These are phyloP conservation scores for Pichia sp. DNA, from an alignment of 1,139 yeast species.

Conservation along the genomic window DNA sequence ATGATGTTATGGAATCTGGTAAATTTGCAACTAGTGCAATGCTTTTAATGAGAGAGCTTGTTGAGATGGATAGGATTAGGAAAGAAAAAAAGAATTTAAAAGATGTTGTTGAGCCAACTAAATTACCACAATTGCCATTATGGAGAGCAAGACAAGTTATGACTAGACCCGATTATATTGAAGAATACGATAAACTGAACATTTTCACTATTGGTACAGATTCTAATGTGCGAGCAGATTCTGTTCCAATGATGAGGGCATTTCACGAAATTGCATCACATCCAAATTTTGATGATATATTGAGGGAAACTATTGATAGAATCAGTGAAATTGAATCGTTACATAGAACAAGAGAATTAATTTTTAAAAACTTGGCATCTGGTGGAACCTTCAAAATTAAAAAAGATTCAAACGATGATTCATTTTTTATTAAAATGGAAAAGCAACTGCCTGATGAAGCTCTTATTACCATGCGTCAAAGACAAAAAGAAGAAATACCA, in stretches of 20 bases:
- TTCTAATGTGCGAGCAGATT: constrained; percentile 72
- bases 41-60: constrained; percentile 68
- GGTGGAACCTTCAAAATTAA: constrained; percentile 42
- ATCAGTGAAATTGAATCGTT: constrained; percentile 72
- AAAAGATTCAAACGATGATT: constrained; percentile 1
- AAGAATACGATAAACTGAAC: constrained; percentile 65
- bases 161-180: constrained; percentile 81
- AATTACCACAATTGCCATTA: constrained; percentile 65
- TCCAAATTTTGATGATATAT: constrained; percentile 65
- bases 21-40: constrained; percentile 74
- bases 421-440: not conserved
- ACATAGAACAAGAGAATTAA: constrained; percentile 76
- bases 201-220: constrained; percentile 73
- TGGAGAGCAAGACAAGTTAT: constrained; percentile 83
- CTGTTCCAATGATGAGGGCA: constrained; percentile 87
- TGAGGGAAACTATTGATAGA: constrained; percentile 64
- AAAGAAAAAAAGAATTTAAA: constrained; percentile 15
- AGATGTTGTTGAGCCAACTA: constrained; percentile 34
- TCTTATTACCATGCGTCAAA: not conserved
- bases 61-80: constrained; percentile 52
- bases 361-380: constrained; percentile 59
- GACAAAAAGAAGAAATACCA: not conserved
- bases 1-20: constrained; percentile 83
- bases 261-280: constrained; percentile 71
- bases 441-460: not conserved